phyloP scores from a whole-genome alignment of 768 basidiomycete genomes.

The Tylopilus felleus region DNA sequence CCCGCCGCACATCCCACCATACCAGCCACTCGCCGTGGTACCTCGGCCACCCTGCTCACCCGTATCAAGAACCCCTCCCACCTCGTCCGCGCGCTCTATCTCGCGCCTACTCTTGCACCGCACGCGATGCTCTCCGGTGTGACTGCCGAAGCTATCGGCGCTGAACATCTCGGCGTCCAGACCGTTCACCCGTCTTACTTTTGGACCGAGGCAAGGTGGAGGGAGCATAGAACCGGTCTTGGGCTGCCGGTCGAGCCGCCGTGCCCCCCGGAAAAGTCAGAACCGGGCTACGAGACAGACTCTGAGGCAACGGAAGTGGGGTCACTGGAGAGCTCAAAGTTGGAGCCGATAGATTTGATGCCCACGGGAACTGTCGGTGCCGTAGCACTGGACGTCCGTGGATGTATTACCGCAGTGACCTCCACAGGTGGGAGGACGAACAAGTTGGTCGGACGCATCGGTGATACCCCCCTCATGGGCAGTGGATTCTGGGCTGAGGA shows the following conservation, averaged over 20 bases:
- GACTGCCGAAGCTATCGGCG: constrained; percentile 60
- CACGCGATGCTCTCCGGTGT: constrained; percentile 71
- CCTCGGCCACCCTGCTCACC: constrained; percentile 63
- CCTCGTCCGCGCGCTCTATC: constrained; percentile 67
- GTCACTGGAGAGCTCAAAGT: constrained; percentile 12
- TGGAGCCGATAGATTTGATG: constrained; percentile 47
- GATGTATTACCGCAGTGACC: constrained; percentile 69
- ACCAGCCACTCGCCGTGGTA: constrained; percentile 55
- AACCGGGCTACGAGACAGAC: constrained; percentile 10
- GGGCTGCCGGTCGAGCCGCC: constrained; percentile 62
- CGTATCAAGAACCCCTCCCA: constrained; percentile 70
- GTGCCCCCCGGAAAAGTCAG: constrained; percentile 10
- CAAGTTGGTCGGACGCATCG: constrained; percentile 79
- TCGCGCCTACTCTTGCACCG: constrained; percentile 56
- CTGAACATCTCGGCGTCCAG: constrained; percentile 45
- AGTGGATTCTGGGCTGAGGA: constrained; percentile 84
- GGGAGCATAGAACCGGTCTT: constrained; percentile 68
- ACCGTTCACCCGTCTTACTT: constrained; percentile 76
- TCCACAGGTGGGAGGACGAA: constrained; percentile 84
- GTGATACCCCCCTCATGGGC: constrained; percentile 78
- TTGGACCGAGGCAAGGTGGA: constrained; percentile 73
- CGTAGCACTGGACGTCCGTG: constrained; percentile 70
- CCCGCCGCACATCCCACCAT: constrained; percentile 62
- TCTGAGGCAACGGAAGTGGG: constrained; percentile 18
- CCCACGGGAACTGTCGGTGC: constrained; percentile 84